These are phyloP conservation scores for Begonia fuchsioides DNA, from an alignment of 306 rosid genomes.

Conservation along the genomic window DNA sequence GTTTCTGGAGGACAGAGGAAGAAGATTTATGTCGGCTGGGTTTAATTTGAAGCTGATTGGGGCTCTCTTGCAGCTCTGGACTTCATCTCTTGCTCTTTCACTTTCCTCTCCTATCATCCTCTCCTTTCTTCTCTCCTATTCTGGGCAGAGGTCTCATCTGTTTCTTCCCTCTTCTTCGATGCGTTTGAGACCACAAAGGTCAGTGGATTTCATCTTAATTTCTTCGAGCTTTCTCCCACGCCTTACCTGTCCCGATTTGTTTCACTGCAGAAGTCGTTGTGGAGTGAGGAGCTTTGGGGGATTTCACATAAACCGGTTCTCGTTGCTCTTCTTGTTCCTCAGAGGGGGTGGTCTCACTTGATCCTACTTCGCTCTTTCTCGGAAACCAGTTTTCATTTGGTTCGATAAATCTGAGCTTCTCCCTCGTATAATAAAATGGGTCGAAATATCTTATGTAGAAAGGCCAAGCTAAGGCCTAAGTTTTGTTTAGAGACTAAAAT, in stretches of 20 bases:
- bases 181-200: conserved; percentile 83
- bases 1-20: conserved; percentile 16
- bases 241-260: not conserved
- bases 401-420: not conserved
- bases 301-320: conserved; percentile 50
- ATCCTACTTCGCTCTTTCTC: not conserved
- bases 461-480: conserved; percentile 4
- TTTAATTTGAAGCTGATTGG: conserved; percentile 46
- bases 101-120: not conserved
- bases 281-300: conserved; percentile 52
- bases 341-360: conserved; percentile 55
- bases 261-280: conserved; percentile 49
- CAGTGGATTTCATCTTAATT: not conserved
- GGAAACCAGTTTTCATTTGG: not conserved
- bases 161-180: conserved; percentile 41
- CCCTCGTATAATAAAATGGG: not conserved
- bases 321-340: conserved; percentile 39
- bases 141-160: conserved; percentile 21
- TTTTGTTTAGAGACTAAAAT: conserved; percentile 5
- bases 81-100: conserved; percentile 3
- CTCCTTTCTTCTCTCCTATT: conserved; percentile 26
- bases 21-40: conserved; percentile 76
- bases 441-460: conserved; percentile 2
- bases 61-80: conserved; percentile 51
- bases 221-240: not conserved